These are phyloP conservation scores for Ehretia macrophylla DNA, from an alignment of 257 asterid species.

Conservation along the genomic window DNA sequence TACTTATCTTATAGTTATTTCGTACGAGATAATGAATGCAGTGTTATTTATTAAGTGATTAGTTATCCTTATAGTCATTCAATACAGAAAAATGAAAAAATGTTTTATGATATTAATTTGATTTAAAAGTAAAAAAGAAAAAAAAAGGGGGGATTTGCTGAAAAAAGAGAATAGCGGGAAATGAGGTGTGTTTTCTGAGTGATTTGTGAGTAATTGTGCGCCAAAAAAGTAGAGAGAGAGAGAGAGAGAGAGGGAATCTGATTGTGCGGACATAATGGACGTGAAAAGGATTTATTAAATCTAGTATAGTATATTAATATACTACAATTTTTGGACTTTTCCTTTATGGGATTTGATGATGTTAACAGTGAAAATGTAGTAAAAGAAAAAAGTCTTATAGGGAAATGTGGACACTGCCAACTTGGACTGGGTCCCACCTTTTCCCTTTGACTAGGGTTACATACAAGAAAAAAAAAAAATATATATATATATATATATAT, in stretches of 20 bases:
- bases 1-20: too few species aligned
- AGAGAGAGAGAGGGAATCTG: too few species aligned
- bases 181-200: conserved; percentile 14
- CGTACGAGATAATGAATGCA: too few species aligned
- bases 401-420: conserved; percentile 27
- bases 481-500: neutral
- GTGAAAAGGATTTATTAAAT: conserved; percentile 18
- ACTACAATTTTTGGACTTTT: conserved; percentile 10
- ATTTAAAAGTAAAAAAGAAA: too few species aligned
- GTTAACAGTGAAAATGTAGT: neutral
- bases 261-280: conserved; percentile 18
- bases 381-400: conserved; percentile 16
- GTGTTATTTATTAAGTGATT: too few species aligned
- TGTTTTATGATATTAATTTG: too few species aligned
- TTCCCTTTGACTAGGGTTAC: conserved; percentile 40
- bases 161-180: conserved; percentile 21
- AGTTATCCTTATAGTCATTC: too few species aligned
- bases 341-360: conserved; percentile 32
- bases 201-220: conserved; percentile 21
- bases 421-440: conserved; percentile 26
- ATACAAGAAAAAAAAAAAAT: too few species aligned
- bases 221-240: conserved; percentile 14
- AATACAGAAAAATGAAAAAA: too few species aligned
- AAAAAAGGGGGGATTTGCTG: too few species aligned
- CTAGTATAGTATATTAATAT: neutral